Base-by-base conservation (phyloP, 1,139 yeast species). In the Yamadazyma triangularis region DNA sequence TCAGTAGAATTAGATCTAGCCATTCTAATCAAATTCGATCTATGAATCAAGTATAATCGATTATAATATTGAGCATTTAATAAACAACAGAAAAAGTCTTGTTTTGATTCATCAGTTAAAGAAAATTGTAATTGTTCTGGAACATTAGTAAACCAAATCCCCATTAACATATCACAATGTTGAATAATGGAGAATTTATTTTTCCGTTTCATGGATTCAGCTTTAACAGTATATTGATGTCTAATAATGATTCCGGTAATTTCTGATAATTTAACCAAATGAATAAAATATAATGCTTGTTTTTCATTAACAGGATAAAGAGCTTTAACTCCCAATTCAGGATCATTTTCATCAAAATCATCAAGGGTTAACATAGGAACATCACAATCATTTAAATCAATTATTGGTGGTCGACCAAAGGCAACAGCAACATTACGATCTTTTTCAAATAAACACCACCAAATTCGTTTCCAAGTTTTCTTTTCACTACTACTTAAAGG, bases 391-490 rank as follows among this genome's bases (percentile, higher is more conserved):
- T 77, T 83, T 39, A 83, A 63, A 45, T 79, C 81, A 33, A 85
- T 79, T 40, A 73, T 66, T 8, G 74, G 64, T 0, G 94, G 93
- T 40, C 91, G 64, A 11, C 93, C 91, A 55, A 80, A 78, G 0
- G 89, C 87, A 34, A 82, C 72, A n/a, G 86, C 79, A 4, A 78
- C 77, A 35, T 75, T 67, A 13, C 88, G 61, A 53, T 84, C 94
- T 45, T 84, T 78, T 38, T 77, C 76, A 51, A 81, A 82, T 16
- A 84, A 58, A 37, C 81, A 69, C 95, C 95, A 85, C 89, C 91
- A 85, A 14, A 83, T 69, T 30, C 88, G 63, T 42, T 81, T 70
- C 76, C 85, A 78, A 34, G 78, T 58, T 36, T 74, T 71, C 48
- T 75, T 73, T 34, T 79, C 84, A 13, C 48, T 39, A 1, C 30